A percentile compares a stretch with the other conserved stretches of the same genome.
Conservation (phyloP, 495 filamentous ascomycete genomes). For the Talaromyces thailandensis region DNA sequence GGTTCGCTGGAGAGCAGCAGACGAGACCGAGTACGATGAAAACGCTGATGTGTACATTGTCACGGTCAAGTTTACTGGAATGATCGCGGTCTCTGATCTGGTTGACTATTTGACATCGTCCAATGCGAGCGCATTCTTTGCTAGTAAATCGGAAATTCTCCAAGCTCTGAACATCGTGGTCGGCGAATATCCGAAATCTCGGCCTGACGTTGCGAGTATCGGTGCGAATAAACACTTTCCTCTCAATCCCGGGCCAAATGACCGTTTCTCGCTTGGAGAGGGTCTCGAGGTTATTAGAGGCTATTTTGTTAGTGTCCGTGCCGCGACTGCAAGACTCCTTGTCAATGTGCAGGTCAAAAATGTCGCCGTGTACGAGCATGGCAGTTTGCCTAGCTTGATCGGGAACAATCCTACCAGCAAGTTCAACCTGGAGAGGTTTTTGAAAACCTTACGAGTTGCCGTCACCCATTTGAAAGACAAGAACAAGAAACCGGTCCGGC, state of each 20-base stretch:
- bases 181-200: conserved; percentile 29
- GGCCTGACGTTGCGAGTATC: conserved; percentile 19
- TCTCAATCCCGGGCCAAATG: conserved; percentile 14
- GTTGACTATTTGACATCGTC: conserved; percentile 45
- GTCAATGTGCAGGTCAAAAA: conserved; percentile 50
- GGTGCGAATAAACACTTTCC: conserved; percentile 34
- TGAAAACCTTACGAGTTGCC: conserved; percentile 35
- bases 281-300: conserved; percentile 50
- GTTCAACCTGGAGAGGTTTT: conserved; percentile 26
- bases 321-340: conserved; percentile 53
- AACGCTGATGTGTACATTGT: conserved; percentile 37
- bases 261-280: conserved; percentile 23
- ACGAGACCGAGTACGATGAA: conserved; percentile 28
- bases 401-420: not conserved
- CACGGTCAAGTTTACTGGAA: conserved; percentile 28
- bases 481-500: conserved; percentile 17
- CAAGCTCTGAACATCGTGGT: conserved; percentile 49
- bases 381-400: conserved; percentile 21
- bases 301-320: conserved; percentile 58
- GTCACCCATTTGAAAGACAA: conserved; percentile 28
- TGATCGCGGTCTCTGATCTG: conserved; percentile 38
- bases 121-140: conserved; percentile 26
- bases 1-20: conserved; percentile 33
- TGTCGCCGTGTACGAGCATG: conserved; percentile 28
- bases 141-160: conserved; percentile 28